Conservation (phyloP, 192 early-diverging fungal genomes). For the Polychytrium aggregatum region DNA sequence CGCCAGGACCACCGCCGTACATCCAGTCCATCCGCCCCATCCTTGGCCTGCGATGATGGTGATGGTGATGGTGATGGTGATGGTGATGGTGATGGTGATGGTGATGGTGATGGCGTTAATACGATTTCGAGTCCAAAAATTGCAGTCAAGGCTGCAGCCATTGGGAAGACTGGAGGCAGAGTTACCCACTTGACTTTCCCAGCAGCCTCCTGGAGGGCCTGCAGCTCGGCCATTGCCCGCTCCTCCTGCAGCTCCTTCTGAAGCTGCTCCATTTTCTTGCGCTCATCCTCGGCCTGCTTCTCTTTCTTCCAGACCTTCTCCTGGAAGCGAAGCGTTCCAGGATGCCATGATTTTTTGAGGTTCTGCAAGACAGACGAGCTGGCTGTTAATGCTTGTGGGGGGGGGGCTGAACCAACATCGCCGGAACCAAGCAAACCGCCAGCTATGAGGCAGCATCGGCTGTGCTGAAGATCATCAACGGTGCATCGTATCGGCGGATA, state of each 20-base stretch:
- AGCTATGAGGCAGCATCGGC: too few relatives aligned
- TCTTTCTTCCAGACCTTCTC: conserved; percentile 83
- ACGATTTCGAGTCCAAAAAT: too few relatives aligned
- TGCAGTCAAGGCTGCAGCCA: too few relatives aligned
- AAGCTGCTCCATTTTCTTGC: conserved; percentile 76
- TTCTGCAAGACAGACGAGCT: too few relatives aligned
- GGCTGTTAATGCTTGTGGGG: too few relatives aligned
- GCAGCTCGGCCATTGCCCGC: conserved; percentile 74
- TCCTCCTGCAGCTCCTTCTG: conserved; percentile 88
- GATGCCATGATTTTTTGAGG: conserved; percentile 98
- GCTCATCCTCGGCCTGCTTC: conserved; percentile 71
- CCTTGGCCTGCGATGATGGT: conserved; percentile 27
- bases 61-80: background rate
- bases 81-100: background rate
- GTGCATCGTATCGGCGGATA: too few relatives aligned
- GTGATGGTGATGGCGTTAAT: too few relatives aligned
- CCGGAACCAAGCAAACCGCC: too few relatives aligned
- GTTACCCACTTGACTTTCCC: conserved; percentile 23
- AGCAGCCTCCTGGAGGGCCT: conserved; percentile 55
- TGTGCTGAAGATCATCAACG: too few relatives aligned
- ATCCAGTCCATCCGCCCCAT: conserved; percentile 90
- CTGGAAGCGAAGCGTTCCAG: conserved; percentile 80
- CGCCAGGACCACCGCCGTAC: conserved; percentile 69
- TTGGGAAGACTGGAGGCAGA: too few relatives aligned
- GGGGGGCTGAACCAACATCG: too few relatives aligned